Evolutionary conservation across 192 early-diverging fungal genomes (phyloP).

Genomic region (Coemansia sp.): DNA sequence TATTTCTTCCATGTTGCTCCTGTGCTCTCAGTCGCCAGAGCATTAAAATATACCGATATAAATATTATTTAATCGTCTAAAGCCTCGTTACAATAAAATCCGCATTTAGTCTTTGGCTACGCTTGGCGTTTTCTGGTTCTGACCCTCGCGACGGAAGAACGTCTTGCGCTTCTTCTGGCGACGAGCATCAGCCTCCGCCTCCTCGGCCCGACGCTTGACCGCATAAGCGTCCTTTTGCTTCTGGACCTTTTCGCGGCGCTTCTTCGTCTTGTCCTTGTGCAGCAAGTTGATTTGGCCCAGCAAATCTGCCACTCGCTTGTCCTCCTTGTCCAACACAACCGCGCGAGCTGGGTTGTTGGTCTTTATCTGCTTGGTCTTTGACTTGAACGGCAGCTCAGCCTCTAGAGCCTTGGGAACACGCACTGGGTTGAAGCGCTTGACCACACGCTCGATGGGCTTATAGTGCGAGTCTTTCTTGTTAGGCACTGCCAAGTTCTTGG

Average conservation of each 20-base stretch:
- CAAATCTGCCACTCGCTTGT: slow-evolving; percentile 80
- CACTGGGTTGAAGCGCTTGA: slow-evolving; percentile 79
- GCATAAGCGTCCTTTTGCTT: slow-evolving; percentile 55
- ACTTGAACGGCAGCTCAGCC: slow-evolving; percentile 82
- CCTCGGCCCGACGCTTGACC: slow-evolving; percentile 57
- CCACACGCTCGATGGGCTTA: slow-evolving; percentile 76
- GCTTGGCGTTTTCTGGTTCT: slow-evolving; percentile 26
- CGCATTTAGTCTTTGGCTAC: background rate
- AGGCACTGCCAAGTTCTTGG: slow-evolving; percentile 62
- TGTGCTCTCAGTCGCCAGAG: too few relatives aligned
- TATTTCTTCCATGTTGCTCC: too few relatives aligned
- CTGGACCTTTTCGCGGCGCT: slow-evolving; percentile 61
- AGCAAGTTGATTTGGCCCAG: slow-evolving; percentile 77
- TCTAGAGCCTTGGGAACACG: slow-evolving; percentile 79
- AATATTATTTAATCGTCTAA: too few relatives aligned
- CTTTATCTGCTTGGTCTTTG: slow-evolving; percentile 72
- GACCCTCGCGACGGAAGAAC: slow-evolving; percentile 68
- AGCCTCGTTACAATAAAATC: too few relatives aligned
- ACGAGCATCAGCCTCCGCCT: slow-evolving; percentile 55
- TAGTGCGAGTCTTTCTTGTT: slow-evolving; percentile 85
- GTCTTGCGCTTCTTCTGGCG: slow-evolving; percentile 70
- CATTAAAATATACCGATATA: too few relatives aligned
- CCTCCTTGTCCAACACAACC: slow-evolving; percentile 87
- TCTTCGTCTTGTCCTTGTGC: slow-evolving; percentile 73
- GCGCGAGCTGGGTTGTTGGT: slow-evolving; percentile 59